Evolutionary conservation across 1,139 yeast genomes (phyloP), one percentile per base, ranked within the genome.

Genomic region (Protomyces lactucae-debilis): DNA sequence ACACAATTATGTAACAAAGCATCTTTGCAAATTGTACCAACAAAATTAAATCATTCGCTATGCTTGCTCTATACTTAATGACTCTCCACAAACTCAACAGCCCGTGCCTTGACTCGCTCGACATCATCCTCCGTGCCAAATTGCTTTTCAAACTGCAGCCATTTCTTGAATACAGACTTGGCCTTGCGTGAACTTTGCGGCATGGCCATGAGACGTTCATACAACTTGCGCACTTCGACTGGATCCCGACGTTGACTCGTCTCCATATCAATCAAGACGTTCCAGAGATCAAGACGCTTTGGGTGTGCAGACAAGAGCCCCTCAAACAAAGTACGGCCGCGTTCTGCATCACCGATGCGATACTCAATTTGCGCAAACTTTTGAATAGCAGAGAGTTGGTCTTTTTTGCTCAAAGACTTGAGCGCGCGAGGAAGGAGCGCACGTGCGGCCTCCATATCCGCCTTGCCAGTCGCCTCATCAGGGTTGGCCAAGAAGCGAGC

Each of bases 251-350:
- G 84, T 64, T 80, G 81, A 56, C 72, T 70, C 75, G 88, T 88
- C 76, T 93, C 98, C 76, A 89, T 96, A 75, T 93, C 99, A 69
- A 92, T 83, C 76, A 91, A 91, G 55, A 92, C 95, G 73, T 88
- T 91, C 98, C 98, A 93, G 70, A 93, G 77, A 75, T 93, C 99
- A 67, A 89, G 84, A 76, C 96, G 84, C 79, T 90, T 90, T 67
- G 97, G 95, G 60, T 89, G 95, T 73, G 91, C 95, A 40, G 95
- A 83, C 65, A 93, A 77, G 68, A 93, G 82, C 61, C 97, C 98
- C 78, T 93, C 98, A 72, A 92, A 90, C 70, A 93, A 80, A 1
- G 97, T 88, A 75, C 98, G 85, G 64, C 96, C 99, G 75, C 93
- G 95, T 76, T 93, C 99, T 10, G 89, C 79, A 70, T 90, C 96